phyloP scores from a whole-genome alignment of 805 yeast species.

The Trichomonascus vanleenenianus region DNA sequence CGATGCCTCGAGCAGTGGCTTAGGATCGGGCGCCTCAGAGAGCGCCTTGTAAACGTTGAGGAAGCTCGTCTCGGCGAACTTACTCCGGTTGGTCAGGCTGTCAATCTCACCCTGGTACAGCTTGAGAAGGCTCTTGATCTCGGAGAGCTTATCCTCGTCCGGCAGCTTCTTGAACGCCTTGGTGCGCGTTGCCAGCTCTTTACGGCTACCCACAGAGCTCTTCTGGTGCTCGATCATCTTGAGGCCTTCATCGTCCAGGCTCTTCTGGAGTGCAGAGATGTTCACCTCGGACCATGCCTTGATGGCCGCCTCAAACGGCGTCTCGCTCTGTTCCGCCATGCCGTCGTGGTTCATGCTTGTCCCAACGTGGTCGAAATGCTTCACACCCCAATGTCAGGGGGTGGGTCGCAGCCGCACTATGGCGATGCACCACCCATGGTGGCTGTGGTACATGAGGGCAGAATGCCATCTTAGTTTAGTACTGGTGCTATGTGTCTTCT shows the following conservation, averaged over 20 bases:
- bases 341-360: neutral
- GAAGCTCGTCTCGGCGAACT: constrained; percentile 63
- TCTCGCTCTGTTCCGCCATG: neutral
- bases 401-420: no score
- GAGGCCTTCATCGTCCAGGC: constrained; percentile 66
- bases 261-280: constrained; percentile 59
- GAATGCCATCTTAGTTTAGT: no score
- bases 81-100: constrained; percentile 65
- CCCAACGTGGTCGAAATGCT: no score
- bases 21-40: constrained; percentile 92
- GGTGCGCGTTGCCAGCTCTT: constrained; percentile 74
- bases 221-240: constrained; percentile 66
- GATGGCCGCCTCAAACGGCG: constrained; percentile 47
- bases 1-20: constrained; percentile 65
- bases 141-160: constrained; percentile 57
- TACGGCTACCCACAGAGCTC: constrained; percentile 59
- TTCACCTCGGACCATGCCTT: constrained; percentile 71
- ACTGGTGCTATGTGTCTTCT: no score
- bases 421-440: no score
- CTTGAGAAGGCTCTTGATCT: constrained; percentile 58
- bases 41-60: constrained; percentile 66
- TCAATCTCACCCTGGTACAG: constrained; percentile 87
- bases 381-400: no score
- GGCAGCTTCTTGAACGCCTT: constrained; percentile 71
- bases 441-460: no score